Conservation (phyloP, 768 basidiomycete genomes). For the Rhodotorula toruloides region DNA sequence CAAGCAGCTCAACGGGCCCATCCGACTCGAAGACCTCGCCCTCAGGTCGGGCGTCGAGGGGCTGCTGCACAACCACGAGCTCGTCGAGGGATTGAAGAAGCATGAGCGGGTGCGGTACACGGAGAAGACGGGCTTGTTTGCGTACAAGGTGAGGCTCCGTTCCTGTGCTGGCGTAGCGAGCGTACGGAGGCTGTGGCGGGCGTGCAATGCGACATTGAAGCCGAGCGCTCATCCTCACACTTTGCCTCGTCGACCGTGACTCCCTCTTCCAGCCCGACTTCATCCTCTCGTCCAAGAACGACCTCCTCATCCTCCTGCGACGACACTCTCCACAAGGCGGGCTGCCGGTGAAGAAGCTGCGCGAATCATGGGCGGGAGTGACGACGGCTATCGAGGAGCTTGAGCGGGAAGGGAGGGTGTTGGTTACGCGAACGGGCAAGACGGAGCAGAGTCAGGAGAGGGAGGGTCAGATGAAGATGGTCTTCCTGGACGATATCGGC, state of each 20-base stretch:
- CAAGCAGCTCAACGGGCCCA: constrained; percentile 62
- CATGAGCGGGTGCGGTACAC: constrained; percentile 78
- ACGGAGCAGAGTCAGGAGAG: constrained; percentile 46
- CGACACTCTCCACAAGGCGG: constrained; percentile 76
- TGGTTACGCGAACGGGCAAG: constrained; percentile 31
- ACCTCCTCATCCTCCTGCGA: constrained; percentile 78
- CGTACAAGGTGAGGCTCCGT: constrained; percentile 63
- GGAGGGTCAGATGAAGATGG: constrained; percentile 42
- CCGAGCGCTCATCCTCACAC: not conserved
- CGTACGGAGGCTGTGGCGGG: too few relatives aligned
- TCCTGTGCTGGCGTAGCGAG: too few relatives aligned
- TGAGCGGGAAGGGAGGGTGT: constrained; percentile 27
- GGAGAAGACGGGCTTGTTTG: constrained; percentile 75
- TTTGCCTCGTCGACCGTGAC: not conserved
- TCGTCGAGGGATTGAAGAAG: constrained; percentile 72
- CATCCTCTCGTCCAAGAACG: constrained; percentile 74
- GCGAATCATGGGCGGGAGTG: constrained; percentile 88
- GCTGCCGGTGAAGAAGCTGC: constrained; percentile 72
- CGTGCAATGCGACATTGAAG: not conserved
- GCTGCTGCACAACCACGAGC: constrained; percentile 62
- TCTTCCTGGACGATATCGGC: constrained; percentile 40
- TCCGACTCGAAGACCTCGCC: constrained; percentile 81
- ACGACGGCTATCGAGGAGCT: constrained; percentile 77
- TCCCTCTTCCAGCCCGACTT: constrained; percentile 64
- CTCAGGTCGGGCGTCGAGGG: constrained; percentile 68